phyloP scores from a whole-genome alignment of 140 eudicot species.

The Stevia rebaudiana region DNA sequence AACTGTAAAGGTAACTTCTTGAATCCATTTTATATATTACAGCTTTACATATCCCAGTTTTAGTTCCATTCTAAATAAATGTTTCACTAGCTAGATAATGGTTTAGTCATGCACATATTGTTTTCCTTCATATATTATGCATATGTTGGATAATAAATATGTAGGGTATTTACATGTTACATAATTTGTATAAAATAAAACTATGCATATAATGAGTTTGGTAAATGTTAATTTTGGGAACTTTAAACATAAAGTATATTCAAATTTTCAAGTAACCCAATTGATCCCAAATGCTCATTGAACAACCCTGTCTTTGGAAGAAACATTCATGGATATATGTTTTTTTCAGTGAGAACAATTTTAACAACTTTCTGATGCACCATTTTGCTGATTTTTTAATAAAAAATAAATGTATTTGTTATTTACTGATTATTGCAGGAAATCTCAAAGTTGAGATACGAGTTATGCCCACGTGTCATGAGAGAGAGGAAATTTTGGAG shows the following conservation, averaged over 20 bases:
- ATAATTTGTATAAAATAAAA: too few relatives aligned
- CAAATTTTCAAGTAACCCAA: background rate
- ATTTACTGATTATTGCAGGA: conserved; percentile 47
- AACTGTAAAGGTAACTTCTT: conserved; percentile 64
- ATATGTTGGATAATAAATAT: too few relatives aligned
- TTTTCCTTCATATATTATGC: too few relatives aligned
- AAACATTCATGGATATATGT: conserved; percentile 3
- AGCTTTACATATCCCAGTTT: background rate
- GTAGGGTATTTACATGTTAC: too few relatives aligned
- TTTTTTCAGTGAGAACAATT: background rate
- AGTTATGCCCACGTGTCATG: conserved; percentile 87
- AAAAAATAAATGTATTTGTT: background rate
- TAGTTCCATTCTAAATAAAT: background rate
- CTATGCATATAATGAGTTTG: too few relatives aligned
- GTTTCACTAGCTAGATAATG: too few relatives aligned
- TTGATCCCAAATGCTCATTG: background rate
- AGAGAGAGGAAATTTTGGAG: conserved; percentile 96
- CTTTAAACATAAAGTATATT: too few relatives aligned
- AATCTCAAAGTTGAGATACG: conserved; percentile 78
- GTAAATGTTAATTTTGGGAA: too few relatives aligned
- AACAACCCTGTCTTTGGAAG: conserved; percentile 4
- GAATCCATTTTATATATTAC: background rate
- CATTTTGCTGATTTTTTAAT: background rate
- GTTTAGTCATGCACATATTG: too few relatives aligned
- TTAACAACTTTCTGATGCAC: background rate